Evolutionary conservation across 176 grass and related monocot genomes (phyloP).

Genomic region (Hsuehochloa calcarea): DNA sequence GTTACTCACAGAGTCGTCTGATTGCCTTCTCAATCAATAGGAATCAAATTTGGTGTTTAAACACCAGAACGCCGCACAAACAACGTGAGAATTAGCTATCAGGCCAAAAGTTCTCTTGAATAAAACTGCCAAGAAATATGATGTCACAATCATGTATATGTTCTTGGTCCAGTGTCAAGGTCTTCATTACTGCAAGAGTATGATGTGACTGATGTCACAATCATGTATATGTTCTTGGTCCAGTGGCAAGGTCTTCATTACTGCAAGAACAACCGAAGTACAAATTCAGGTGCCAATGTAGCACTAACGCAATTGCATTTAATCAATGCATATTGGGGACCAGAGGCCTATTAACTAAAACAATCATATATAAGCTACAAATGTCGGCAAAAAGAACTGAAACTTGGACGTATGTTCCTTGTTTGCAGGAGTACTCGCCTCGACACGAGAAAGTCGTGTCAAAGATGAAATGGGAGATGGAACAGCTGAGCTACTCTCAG

Average conservation of each 20-base stretch:
- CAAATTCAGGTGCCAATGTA: not conserved
- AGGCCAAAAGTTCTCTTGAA: not conserved
- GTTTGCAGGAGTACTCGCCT: slow-evolving; percentile 37
- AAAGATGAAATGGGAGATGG: slow-evolving; percentile 42
- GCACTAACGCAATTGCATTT: not conserved
- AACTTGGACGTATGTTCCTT: not conserved
- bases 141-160: not conserved
- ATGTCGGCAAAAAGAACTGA: not conserved
- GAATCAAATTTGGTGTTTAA: not conserved
- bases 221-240: slow-evolving; percentile 15
- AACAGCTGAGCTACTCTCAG: slow-evolving; percentile 11
- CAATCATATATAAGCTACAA: not conserved
- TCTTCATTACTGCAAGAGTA: not conserved
- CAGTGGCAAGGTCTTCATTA: not conserved
- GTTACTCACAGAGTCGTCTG: not conserved
- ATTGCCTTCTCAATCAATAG: not conserved
- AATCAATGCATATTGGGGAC: not conserved
- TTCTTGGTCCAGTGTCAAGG: slow-evolving; percentile 9
- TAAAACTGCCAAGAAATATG: not conserved
- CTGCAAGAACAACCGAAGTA: not conserved
- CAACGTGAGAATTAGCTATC: not conserved
- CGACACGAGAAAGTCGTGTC: slow-evolving; percentile 33
- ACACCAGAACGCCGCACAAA: not conserved
- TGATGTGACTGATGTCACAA: not conserved
- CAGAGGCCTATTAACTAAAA: not conserved